Evolutionary conservation across 1,284 basidiomycete genomes (phyloP), one percentile per base, ranked within the genome.

Genomic region (Fistulinella cinereoalba): DNA sequence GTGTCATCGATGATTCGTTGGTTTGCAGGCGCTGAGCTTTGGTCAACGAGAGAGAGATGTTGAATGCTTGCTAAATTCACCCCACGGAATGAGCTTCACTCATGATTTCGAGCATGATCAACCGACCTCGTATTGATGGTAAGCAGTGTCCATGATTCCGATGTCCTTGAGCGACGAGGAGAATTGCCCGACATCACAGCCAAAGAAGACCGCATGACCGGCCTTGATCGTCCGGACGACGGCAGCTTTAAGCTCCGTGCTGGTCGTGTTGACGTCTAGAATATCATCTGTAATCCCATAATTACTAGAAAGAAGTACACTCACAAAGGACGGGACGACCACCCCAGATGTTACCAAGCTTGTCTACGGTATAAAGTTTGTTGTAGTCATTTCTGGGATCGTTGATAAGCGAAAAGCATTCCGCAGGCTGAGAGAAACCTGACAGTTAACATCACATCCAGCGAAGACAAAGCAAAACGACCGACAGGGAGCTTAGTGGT

Each of bases 191-290:
- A 92, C 85, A 61, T 92, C 93, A 65, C 92, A 97, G 1, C 95
- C 95, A 62, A 96, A 96, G 79, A 96, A 97, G 39, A 97, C 88
- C 1, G 96, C 89, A 34, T 86, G 82, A 40, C 92, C 92, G 21
- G 88, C 88, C 68, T 93, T 92, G 73, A 98, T 83, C 63, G 85
- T 76, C 71, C 85, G 85, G 46, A 96, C 80, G 16, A 94, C 84
- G 4, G 82, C 83, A 13, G 79, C 71, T 73, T 96, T 95, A 62
- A 97, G 78, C 37, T 83, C 80, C 34, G 85, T 80, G 51, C 84
- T 83, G 52, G 88, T 80, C 0, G 92, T 92, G 72, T 97, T 97
- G 52, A 97, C 91, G 64, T 97, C 89, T 92, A 55, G 4, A 23
- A 51, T 45, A 49, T n/a, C n/a, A 6, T n/a, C 43, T 21, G 41